Conservation (phyloP, 257 asterid species). For the Przewalskia tangutica region DNA sequence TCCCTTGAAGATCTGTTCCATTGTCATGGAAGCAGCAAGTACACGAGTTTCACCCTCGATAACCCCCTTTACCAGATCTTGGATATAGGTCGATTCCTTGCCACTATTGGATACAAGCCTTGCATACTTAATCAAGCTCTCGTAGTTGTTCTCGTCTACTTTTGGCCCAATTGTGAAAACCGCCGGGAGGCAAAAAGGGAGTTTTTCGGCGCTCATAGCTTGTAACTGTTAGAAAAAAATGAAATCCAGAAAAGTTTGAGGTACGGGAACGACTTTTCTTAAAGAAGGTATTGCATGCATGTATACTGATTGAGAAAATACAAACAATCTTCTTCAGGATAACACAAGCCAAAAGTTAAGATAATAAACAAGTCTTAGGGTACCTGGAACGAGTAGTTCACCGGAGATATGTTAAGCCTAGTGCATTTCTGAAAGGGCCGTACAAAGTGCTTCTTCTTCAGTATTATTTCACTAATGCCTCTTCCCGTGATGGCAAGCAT, state of each 20-base stretch:
- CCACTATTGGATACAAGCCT: slow-evolving; percentile 25
- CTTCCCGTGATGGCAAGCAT: not conserved
- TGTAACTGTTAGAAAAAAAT: slow-evolving; percentile 6
- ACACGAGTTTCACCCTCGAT: slow-evolving; percentile 73
- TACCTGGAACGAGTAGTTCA: slow-evolving; percentile 58
- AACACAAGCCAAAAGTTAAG: too few species aligned
- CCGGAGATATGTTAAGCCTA: slow-evolving; percentile 41
- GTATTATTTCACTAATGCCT: not conserved
- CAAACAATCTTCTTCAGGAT: too few species aligned
- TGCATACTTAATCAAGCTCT: slow-evolving; percentile 43
- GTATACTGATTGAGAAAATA: too few species aligned
- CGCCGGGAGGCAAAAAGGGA: slow-evolving; percentile 57
- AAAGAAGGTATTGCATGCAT: too few species aligned
- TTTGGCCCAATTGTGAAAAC: slow-evolving; percentile 70
- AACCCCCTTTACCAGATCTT: slow-evolving; percentile 52
- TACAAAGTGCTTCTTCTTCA: not conserved
- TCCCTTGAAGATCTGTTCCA: slow-evolving; percentile 51
- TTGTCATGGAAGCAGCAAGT: slow-evolving; percentile 60
- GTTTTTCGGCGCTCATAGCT: slow-evolving; percentile 74
- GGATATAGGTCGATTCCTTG: not conserved
- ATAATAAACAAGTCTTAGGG: too few species aligned
- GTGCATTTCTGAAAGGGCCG: slow-evolving; percentile 10
- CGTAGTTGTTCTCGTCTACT: slow-evolving; percentile 15
- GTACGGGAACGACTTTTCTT: too few species aligned
- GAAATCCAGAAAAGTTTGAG: too few species aligned